phyloP scores from a whole-genome alignment of 345 rosid genomes.

The Clausena lansium region DNA sequence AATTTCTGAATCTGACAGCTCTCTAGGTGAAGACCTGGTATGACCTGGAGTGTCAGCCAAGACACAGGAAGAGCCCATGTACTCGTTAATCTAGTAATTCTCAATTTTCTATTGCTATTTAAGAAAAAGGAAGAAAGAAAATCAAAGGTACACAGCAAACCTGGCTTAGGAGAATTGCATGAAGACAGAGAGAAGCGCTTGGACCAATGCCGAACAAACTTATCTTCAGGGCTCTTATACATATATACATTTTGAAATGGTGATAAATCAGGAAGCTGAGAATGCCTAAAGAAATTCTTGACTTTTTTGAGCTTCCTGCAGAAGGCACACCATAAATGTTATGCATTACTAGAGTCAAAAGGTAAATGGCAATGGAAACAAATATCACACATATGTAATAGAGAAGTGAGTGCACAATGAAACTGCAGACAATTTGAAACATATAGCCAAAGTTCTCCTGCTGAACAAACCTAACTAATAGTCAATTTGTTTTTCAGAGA shows the following conservation, averaged over 20 bases:
- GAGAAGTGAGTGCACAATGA: neutral
- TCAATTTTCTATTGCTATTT: neutral
- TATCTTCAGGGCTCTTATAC: conserved; percentile 33
- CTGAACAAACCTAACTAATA: neutral
- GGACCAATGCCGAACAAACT: conserved; percentile 14
- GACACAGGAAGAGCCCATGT: neutral
- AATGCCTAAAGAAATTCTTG: conserved; percentile 26
- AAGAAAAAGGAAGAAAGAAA: neutral
- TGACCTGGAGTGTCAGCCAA: conserved; percentile 35
- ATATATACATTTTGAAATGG: conserved; percentile 32
- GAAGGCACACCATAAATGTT: conserved; percentile 21
- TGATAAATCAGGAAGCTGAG: conserved; percentile 44
- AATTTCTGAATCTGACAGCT: conserved; percentile 40
- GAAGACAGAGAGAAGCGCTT: conserved; percentile 26
- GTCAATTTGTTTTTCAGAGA: neutral
- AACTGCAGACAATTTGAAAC: neutral
- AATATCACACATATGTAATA: neutral
- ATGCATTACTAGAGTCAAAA: conserved; percentile 6
- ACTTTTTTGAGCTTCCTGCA: conserved; percentile 56
- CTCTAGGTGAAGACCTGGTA: conserved; percentile 24
- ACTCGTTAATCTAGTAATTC: neutral
- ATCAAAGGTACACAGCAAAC: conserved; percentile 28
- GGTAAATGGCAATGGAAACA: neutral
- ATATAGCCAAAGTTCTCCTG: neutral
- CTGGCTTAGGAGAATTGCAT: conserved; percentile 35